A percentile compares a stretch with the other conserved stretches of the same genome.
These are phyloP conservation scores for Pseudocercospora ulei DNA, from an alignment of 2,329 filamentous ascomycete species.

Conservation along the genomic window DNA sequence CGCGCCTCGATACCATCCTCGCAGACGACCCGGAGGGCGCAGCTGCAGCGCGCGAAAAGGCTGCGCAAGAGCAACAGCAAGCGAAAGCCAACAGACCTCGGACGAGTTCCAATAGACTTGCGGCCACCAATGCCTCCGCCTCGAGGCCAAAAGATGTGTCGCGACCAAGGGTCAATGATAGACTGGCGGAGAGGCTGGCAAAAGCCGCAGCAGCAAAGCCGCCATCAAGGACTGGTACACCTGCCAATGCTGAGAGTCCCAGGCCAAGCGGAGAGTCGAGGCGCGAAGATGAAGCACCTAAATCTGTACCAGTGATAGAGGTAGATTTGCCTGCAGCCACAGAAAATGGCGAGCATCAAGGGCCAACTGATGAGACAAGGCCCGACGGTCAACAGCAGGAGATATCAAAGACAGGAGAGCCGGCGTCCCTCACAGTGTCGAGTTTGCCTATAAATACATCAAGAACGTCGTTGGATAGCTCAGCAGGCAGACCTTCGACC, in stretches of 20 bases:
- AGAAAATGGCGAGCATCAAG: conserved; percentile 8
- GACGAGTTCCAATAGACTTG: conserved; percentile 25
- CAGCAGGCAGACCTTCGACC: conserved; percentile 19
- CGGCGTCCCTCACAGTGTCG: conserved; percentile 27
- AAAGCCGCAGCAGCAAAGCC: conserved; percentile 72
- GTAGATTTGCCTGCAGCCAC: conserved; percentile 11
- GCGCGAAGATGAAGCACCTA: conserved; percentile 30
- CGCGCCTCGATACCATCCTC: conserved; percentile 80
- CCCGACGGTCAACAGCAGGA: conserved; percentile 6
- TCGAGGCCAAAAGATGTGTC: conserved; percentile 54
- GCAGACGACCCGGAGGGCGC: conserved; percentile 60
- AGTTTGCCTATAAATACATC: conserved; percentile 33
- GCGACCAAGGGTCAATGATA: conserved; percentile 60
- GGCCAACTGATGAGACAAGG: conserved; percentile 7
- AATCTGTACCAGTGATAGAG: conserved; percentile 22
- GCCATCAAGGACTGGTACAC: conserved; percentile 48
- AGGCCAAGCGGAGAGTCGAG: conserved; percentile 41
- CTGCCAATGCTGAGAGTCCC: conserved; percentile 39
- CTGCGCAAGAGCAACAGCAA: conserved; percentile 32
- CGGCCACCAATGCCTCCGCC: conserved; percentile 32
- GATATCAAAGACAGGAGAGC: conserved; percentile 7
- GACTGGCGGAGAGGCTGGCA: conserved; percentile 79
- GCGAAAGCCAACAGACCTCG: conserved; percentile 16
- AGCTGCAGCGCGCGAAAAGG: conserved; percentile 34
- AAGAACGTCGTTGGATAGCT: conserved; percentile 28